These are phyloP conservation scores for Suhomyces emberorum DNA, from an alignment of 805 yeast species.

Conservation along the genomic window DNA sequence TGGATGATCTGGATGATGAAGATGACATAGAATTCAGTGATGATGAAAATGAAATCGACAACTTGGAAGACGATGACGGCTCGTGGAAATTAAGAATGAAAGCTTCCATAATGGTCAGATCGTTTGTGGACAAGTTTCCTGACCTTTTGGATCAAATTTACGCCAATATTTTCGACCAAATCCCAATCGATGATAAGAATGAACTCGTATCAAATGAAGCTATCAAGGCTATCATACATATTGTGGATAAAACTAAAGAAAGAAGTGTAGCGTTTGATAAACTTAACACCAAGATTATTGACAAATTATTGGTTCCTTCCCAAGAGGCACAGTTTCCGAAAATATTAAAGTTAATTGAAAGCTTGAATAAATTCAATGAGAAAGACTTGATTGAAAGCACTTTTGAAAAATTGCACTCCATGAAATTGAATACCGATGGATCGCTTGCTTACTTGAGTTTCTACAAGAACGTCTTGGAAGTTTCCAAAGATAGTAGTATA, in stretches of 20 bases:
- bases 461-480: conserved; percentile 22
- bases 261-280: conserved; percentile 2
- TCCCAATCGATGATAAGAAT: conserved; percentile 40
- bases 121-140: conserved; percentile 39
- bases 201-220: conserved; percentile 51
- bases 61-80: conserved; percentile 39
- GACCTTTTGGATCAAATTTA: conserved; percentile 31
- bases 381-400: conserved; percentile 15
- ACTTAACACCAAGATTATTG: conserved; percentile 26
- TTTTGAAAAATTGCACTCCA: conserved; percentile 14
- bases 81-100: conserved; percentile 64
- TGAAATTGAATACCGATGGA: conserved; percentile 20
- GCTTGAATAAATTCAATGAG: conserved; percentile 17
- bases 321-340: conserved; percentile 20
- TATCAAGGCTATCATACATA: conserved; percentile 40
- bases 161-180: conserved; percentile 21
- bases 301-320: conserved; percentile 18
- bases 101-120: conserved; percentile 42
- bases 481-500: conserved; percentile 12
- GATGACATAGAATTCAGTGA: conserved; percentile 27
- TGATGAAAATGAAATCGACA: conserved; percentile 49
- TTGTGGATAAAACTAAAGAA: conserved; percentile 30
- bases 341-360: conserved; percentile 27
- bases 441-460: conserved; percentile 26
- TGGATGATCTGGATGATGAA: conserved; percentile 17